These are phyloP conservation scores for Volvariella surrecta DNA, from an alignment of 1,284 basidiomycete species.

Conservation along the genomic window DNA sequence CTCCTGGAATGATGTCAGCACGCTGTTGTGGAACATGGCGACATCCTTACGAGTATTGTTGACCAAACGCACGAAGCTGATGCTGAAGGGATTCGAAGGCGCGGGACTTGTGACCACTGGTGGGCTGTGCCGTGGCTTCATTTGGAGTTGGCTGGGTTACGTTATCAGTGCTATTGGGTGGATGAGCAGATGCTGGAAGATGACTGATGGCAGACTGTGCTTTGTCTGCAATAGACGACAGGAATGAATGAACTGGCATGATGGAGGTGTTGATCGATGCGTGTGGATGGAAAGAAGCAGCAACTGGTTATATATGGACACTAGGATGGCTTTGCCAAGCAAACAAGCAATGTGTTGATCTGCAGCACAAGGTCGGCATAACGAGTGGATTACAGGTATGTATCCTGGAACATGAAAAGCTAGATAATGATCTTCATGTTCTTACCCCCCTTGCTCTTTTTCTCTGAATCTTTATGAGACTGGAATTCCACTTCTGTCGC, in stretches of 20 bases:
- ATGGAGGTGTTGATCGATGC: slow-evolving; percentile 7
- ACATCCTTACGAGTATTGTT: slow-evolving; percentile 58
- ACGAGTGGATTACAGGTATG: neutral
- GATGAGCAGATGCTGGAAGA: slow-evolving; percentile 44
- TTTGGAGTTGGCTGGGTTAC: slow-evolving; percentile 29
- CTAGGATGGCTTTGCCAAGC: neutral
- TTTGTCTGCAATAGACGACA: slow-evolving; percentile 63
- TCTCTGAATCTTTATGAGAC: slow-evolving; percentile 93
- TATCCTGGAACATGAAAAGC: slow-evolving; percentile 13
- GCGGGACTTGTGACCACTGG: slow-evolving; percentile 31
- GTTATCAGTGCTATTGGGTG: slow-evolving; percentile 28
- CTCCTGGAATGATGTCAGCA: slow-evolving; percentile 13
- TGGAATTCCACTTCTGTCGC: slow-evolving; percentile 93
- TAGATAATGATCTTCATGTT: slow-evolving; percentile 60
- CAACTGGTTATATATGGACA: slow-evolving; percentile 1
- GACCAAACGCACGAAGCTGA: slow-evolving; percentile 61
- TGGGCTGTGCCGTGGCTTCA: slow-evolving; percentile 24
- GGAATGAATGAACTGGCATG: slow-evolving; percentile 54
- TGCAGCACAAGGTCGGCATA: neutral
- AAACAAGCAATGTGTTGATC: neutral
- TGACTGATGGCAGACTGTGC: slow-evolving; percentile 60
- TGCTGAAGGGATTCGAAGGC: slow-evolving; percentile 59
- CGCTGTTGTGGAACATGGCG: slow-evolving; percentile 23
- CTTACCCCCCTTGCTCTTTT: slow-evolving; percentile 81
- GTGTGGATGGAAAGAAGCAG: slow-evolving; percentile 12